phyloP scores from a whole-genome alignment of 106 monocot species.

The Agapanthus africanus region DNA sequence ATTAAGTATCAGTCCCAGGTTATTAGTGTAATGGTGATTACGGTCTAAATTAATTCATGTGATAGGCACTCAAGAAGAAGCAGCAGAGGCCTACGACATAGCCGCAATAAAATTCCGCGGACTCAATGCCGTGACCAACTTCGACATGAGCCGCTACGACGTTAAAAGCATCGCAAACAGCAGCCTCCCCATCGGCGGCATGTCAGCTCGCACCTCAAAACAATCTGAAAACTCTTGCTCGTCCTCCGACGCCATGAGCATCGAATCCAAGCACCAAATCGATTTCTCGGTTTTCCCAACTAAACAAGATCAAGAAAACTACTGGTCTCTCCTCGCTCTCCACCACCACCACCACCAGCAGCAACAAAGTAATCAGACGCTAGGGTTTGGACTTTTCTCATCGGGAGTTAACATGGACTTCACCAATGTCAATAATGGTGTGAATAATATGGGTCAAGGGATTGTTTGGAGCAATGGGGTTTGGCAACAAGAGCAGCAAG shows the following conservation, averaged over 20 bases:
- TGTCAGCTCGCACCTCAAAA: constrained; percentile 34
- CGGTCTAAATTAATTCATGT: too few species aligned
- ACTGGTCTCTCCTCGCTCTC: constrained; percentile 53
- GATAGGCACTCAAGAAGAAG: constrained; percentile 94
- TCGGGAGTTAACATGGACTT: constrained; percentile 54
- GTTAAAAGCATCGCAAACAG: constrained; percentile 78
- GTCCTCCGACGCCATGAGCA: constrained; percentile 23
- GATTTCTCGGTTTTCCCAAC: constrained; percentile 30
- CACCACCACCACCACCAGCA: constrained; percentile 40
- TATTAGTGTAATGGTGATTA: too few species aligned
- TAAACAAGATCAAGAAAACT: constrained; percentile 48
- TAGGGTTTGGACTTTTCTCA: constrained; percentile 33
- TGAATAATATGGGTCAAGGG: background rate
- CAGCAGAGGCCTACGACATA: constrained; percentile 94
- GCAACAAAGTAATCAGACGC: constrained; percentile 6
- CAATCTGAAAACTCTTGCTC: constrained; percentile 32
- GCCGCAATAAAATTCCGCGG: constrained; percentile 97
- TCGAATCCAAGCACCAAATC: constrained; percentile 1
- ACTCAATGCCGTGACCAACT: constrained; percentile 90
- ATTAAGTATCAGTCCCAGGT: too few species aligned
- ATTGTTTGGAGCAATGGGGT: constrained; percentile 31
- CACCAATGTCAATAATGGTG: constrained; percentile 2
- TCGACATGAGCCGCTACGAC: constrained; percentile 94
- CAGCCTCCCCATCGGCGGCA: constrained; percentile 76
- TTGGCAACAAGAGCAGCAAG: constrained; percentile 21